Base-by-base conservation (phyloP, 441 rosid genomes). In the Iberis amara region DNA sequence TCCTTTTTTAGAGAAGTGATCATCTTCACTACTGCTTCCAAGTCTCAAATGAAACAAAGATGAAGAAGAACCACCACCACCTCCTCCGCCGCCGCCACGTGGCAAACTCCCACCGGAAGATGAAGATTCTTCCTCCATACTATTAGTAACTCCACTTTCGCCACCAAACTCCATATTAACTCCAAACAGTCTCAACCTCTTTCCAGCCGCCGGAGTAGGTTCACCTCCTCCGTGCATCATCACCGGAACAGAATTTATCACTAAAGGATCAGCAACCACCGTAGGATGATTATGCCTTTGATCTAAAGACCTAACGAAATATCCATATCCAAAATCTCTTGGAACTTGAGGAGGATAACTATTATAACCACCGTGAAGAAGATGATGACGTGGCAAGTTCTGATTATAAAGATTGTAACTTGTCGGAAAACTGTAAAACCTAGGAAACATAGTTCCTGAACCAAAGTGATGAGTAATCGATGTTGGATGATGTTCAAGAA, bases 81-180 rank as follows among this genome's bases (percentile, higher is more conserved):
- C 30, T 3, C 30, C 30, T 27, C 41, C 35, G 11, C 28, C 28
- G 33, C 33, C 33, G 7, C 33, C 33, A 30, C 30, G 70, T 54
- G 61, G 61, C 10, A 66, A 11, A 55, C 63, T 45, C 24, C 59
- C 72, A 56, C 56, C 56, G 31, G 69, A 68, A 62, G 74, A 73
- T 31, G 83, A 48, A 2, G 70, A 64, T 33, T 76, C 66, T 24
- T 56, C 73, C 68, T 75, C 65, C 45, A 30, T 71, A 51, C 39
- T 39, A 12, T 55, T 61, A 3, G 52, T 54, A 7, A 54, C 11
- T 44, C 74, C 58, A 37, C 51, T 54, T 48, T 71, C 61, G 14
- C 74, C 75, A 52, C 74, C 74, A 52, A 78, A 78, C 42, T 78
- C 83, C 83, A 78, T 70, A 71, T 82, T 77, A 4, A 82, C 89